Conservation (phyloP, 768 basidiomycete genomes). For the Leccinum longicurvipes region DNA sequence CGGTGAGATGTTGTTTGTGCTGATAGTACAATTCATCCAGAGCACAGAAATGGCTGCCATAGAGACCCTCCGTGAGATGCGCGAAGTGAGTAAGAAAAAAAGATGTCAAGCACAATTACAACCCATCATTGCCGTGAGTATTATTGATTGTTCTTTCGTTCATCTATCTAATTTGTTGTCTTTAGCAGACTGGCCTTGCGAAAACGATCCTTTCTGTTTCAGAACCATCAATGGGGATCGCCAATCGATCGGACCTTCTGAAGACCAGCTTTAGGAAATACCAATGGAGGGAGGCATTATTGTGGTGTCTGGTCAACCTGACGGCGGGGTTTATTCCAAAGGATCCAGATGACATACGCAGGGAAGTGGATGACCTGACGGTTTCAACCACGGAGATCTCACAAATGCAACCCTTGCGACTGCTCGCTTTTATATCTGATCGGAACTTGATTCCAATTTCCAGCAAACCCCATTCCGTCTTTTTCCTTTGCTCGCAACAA, state of each 20-base stretch:
- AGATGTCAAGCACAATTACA: no score
- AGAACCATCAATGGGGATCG: not conserved
- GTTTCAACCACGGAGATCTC: not conserved
- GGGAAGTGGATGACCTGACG: not conserved
- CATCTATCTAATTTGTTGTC: no score
- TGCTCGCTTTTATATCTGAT: not conserved
- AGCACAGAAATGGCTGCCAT: no score
- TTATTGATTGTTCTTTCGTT: no score
- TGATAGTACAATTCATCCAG: no score
- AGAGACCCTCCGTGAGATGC: no score
- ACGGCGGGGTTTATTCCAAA: not conserved
- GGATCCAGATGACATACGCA: not conserved
- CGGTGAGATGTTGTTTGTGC: no score
- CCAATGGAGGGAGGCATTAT: constrained; percentile 3
- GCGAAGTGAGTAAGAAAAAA: no score
- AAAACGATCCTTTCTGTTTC: not conserved
- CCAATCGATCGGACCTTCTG: not conserved
- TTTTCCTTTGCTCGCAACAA: constrained; percentile 4
- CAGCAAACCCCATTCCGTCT: constrained; percentile 1
- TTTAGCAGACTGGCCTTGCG: no score
- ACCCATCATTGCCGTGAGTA: no score
- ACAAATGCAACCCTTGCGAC: not conserved
- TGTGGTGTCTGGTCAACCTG: not conserved
- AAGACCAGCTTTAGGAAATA: constrained; percentile 7
- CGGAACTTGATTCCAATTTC: not conserved